A percentile compares a stretch with the other conserved stretches of the same genome.
Conservation (phyloP, 768 basidiomycete genomes). For the Pleurotus djamor region DNA sequence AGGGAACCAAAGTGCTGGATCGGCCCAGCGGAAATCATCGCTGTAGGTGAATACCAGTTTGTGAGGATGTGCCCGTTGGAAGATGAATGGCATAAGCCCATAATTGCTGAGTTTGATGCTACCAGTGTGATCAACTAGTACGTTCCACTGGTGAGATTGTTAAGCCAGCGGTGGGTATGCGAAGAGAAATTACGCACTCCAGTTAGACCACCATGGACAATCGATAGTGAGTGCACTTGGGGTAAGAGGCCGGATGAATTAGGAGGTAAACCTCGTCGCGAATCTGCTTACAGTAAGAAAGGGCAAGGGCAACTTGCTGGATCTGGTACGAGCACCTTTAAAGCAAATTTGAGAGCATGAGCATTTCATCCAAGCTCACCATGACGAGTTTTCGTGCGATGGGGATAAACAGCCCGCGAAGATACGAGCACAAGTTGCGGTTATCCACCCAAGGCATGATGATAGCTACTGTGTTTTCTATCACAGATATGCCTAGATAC, state of each 20-base stretch:
- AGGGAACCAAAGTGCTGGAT: too few species aligned
- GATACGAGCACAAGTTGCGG: neutral
- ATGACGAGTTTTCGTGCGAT: neutral
- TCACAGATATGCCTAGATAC: neutral
- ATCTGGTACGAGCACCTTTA: neutral
- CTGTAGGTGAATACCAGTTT: too few species aligned
- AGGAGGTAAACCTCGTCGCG: neutral
- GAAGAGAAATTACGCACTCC: constrained; percentile 3
- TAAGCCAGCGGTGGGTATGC: neutral
- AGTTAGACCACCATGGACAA: constrained; percentile 10
- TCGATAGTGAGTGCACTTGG: constrained; percentile 7
- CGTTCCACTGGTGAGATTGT: constrained; percentile 23
- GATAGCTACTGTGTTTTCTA: neutral
- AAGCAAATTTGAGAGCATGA: too few species aligned
- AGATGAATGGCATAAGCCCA: too few species aligned
- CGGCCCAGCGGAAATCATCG: too few species aligned
- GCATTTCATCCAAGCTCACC: neutral
- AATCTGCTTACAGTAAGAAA: neutral
- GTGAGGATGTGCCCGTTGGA: too few species aligned
- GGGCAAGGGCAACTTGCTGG: neutral
- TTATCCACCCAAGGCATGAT: neutral
- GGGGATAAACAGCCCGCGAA: neutral
- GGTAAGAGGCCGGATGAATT: neutral
- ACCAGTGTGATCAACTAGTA: constrained; percentile 28
- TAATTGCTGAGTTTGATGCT: too few species aligned